Percentiles rank a stretch among this genome's conserved stretches.
phyloP scores from a whole-genome alignment of 257 asterid species.

The Oldenlandia corymbosa region DNA sequence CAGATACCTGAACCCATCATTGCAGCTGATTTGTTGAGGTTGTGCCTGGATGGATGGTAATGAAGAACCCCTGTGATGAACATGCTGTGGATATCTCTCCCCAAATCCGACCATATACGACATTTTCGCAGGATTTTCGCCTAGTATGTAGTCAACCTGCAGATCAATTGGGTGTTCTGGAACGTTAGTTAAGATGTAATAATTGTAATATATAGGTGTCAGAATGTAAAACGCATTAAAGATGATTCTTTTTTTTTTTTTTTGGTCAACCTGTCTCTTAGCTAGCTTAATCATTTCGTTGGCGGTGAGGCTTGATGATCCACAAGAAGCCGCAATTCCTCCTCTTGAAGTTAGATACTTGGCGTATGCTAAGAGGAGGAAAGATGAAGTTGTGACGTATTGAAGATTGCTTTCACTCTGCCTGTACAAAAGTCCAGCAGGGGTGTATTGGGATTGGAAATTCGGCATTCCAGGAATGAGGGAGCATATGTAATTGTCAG shows the following conservation, averaged over 20 bases:
- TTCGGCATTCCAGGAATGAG: constrained; percentile 69
- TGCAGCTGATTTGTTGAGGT: constrained; percentile 40
- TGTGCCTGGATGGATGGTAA: constrained; percentile 44
- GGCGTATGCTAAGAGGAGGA: constrained; percentile 65
- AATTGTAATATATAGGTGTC: too few relatives aligned
- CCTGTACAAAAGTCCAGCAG: constrained; percentile 72
- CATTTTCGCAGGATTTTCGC: constrained; percentile 59
- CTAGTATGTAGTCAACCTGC: constrained; percentile 84
- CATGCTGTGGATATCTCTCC: constrained; percentile 46
- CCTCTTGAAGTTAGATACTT: constrained; percentile 45
- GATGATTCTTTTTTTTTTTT: too few relatives aligned
- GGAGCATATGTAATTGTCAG: constrained; percentile 82
- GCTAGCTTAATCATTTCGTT: constrained; percentile 46
- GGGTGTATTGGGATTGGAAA: constrained; percentile 88
- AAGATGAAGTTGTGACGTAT: constrained; percentile 68
- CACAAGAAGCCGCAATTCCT: constrained; percentile 46
- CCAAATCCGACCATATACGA: constrained; percentile 90
- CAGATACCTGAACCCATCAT: constrained; percentile 49
- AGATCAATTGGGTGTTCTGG: too few relatives aligned
- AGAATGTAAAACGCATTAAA: too few relatives aligned
- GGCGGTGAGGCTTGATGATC: constrained; percentile 37
- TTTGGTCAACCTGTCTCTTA: constrained; percentile 63
- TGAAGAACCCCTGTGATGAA: constrained; percentile 77
- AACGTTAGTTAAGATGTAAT: too few relatives aligned
- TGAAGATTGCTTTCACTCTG: constrained; percentile 72